Base-by-base conservation (phyloP, 495 filamentous ascomycete species). In the Durotheca rogersii region DNA sequence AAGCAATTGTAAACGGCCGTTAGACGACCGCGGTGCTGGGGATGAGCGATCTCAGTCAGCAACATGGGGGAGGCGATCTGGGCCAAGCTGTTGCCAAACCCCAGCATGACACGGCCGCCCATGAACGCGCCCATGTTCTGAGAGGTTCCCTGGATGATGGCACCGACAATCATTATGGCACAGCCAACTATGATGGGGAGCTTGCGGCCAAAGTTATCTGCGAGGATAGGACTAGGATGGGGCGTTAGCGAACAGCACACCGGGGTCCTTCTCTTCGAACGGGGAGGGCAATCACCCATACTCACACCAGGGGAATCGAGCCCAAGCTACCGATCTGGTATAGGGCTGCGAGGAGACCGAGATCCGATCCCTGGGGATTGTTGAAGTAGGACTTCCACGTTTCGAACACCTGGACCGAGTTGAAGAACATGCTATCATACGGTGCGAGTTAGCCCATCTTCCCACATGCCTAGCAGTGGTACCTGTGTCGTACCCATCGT, bases 1-100 rank as follows among this genome's bases (percentile, higher is more conserved):
- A 77, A 72, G 62, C 77, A 79, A 68, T 87, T 85, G 62, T 85
- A 87, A 29, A 86, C 77, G 17, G 80, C 78, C 31, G 80, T 84
- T 61, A 85, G 76, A 58, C 80, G 72, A 25, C 76, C 82, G 67
- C 82, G 82, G 44, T 85, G 82, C 64, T 86, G 82, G 32, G 83
- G 80, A 55, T 86, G 82, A 31, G 75, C 76, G 38, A 87, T 64
- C 67, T 87, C 83, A 21, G 81, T 81, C 30, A 86, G 72, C 43
- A 87, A 67, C 55, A 85, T 74, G 34, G 83, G 82, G 9, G 83
- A 78, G 15, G 79, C 76, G 41, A 82, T 75, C 61, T 86, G 78
- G 14, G 80, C 76, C 36, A 83, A 67, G 15, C 74, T 78, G 54
- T 76, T 77, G 47, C 79, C 78, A 53, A 83, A 75, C 39, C 83